These are phyloP conservation scores for Schoenoplectus tabernaemontani DNA, from an alignment of 202 grass and related monocot species.

Conservation along the genomic window DNA sequence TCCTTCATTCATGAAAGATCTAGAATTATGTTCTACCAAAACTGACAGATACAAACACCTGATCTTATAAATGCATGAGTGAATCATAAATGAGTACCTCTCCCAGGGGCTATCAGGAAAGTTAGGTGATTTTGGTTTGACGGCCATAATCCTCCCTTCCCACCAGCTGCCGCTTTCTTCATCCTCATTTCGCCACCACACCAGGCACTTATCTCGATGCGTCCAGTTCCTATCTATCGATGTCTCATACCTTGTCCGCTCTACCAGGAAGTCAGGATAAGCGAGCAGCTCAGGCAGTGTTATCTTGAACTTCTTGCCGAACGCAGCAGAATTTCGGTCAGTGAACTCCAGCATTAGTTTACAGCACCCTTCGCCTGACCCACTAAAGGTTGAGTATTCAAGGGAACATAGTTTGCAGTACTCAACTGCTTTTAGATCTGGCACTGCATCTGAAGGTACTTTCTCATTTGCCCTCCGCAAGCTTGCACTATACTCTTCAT, in stretches of 20 bases:
- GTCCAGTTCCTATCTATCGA: constrained; percentile 74
- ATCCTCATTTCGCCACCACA: constrained; percentile 77
- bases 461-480: constrained; percentile 21
- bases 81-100: constrained; percentile 29
- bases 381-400: constrained; percentile 63
- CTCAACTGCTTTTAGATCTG: constrained; percentile 67
- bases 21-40: neutral
- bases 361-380: constrained; percentile 92
- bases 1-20: neutral
- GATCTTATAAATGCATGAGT: neutral
- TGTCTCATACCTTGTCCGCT: constrained; percentile 74
- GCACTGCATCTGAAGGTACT: constrained; percentile 49
- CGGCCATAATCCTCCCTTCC: constrained; percentile 54
- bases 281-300: constrained; percentile 63
- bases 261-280: constrained; percentile 90
- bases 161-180: constrained; percentile 82
- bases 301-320: constrained; percentile 48
- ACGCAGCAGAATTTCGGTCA: constrained; percentile 37
- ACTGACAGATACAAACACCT: neutral
- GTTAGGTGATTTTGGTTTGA: constrained; percentile 61
- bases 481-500: constrained; percentile 56
- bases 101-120: constrained; percentile 97
- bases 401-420: constrained; percentile 67
- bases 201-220: constrained; percentile 78
- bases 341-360: constrained; percentile 66